These are phyloP conservation scores for Hordeum marinum DNA, from an alignment of 176 grass and related monocot genomes.

Conservation along the genomic window DNA sequence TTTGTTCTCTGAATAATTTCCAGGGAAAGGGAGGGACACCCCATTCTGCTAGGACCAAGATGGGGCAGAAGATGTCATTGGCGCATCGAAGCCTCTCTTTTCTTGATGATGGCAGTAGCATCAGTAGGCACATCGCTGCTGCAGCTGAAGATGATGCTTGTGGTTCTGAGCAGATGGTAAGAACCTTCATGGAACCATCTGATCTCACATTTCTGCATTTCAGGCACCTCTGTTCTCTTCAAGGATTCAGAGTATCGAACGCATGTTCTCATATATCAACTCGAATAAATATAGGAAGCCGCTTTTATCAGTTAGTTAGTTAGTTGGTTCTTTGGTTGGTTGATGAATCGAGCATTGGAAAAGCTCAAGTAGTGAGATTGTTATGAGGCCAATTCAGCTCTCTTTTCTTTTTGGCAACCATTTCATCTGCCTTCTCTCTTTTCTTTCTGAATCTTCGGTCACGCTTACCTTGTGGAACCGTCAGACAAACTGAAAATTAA, in stretches of 20 bases:
- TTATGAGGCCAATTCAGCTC: background rate
- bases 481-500: background rate
- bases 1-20: background rate
- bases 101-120: background rate
- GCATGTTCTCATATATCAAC: background rate
- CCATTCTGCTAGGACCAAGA: background rate
- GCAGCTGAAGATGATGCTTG: background rate
- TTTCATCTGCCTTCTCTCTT: background rate
- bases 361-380: background rate
- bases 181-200: background rate
- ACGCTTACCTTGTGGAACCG: background rate
- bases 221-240: background rate
- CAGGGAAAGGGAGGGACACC: constrained; percentile 25
- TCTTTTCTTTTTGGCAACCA: background rate
- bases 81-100: constrained; percentile 23
- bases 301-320: too few species aligned
- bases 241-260: background rate
- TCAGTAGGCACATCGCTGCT: background rate
- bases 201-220: background rate
- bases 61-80: constrained; percentile 23
- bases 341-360: background rate
- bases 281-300: background rate
- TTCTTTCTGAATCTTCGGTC: background rate
- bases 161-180: background rate
- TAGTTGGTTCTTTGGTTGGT: background rate